phyloP scores from a whole-genome alignment of 2,329 filamentous ascomycete genomes.

The Alternaria rosae region DNA sequence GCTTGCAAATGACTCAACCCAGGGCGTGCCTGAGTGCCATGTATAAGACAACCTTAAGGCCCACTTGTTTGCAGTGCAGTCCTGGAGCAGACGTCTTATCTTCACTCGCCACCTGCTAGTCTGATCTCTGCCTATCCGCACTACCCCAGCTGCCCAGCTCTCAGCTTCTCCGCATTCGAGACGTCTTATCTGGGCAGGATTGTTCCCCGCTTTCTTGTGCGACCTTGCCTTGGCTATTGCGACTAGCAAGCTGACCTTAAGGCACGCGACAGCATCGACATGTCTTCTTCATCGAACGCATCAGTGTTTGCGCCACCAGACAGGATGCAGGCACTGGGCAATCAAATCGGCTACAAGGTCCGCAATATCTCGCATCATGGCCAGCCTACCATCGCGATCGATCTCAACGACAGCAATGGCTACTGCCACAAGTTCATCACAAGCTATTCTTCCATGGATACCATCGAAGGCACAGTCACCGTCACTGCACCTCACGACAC shows the following conservation, averaged over 20 bases:
- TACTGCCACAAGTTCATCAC: conserved; percentile 47
- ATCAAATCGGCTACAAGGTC: conserved; percentile 45
- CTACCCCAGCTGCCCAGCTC: conserved; percentile 15
- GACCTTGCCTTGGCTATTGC: conserved; percentile 16
- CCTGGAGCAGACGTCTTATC: conserved; percentile 4
- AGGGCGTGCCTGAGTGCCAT: conserved; percentile 5
- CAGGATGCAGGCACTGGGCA: conserved; percentile 41
- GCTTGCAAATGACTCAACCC: conserved; percentile 31
- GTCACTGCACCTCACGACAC: conserved; percentile 61
- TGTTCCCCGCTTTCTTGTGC: conserved; percentile 13
- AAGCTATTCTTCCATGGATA: conserved; percentile 65
- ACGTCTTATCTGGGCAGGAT: conserved; percentile 15
- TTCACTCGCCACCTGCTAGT: conserved; percentile 12
- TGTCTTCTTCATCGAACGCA: conserved; percentile 29
- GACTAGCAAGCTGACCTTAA: conserved; percentile 8
- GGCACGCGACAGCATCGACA: conserved; percentile 22
- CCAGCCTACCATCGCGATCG: conserved; percentile 55
- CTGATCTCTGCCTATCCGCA: background rate
- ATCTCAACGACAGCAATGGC: conserved; percentile 46
- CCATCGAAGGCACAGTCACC: conserved; percentile 61
- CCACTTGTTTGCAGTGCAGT: conserved; percentile 3
- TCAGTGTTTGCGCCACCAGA: conserved; percentile 31
- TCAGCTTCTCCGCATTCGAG: conserved; percentile 32
- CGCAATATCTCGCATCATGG: conserved; percentile 42
- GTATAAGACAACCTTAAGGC: conserved; percentile 27